Conservation (phyloP, 768 basidiomycete species). For the Lactarius vividus region DNA sequence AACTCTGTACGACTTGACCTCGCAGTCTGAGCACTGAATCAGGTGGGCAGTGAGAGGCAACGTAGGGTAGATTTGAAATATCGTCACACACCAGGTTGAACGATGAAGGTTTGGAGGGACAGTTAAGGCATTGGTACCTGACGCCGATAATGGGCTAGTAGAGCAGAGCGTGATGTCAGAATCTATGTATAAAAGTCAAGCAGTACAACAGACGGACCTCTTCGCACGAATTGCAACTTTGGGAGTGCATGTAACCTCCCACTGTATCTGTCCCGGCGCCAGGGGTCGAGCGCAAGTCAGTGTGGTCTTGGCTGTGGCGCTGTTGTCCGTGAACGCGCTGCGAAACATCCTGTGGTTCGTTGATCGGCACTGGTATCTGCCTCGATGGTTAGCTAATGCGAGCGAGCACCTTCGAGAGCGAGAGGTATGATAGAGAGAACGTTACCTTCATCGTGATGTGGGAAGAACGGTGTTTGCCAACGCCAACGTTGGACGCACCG, state of each 20-base stretch:
- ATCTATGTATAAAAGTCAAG: neutral
- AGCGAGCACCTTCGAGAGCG: too few species aligned
- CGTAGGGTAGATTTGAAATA: too few species aligned
- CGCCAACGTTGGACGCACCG: conserved; percentile 67
- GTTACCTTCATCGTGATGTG: conserved; percentile 92
- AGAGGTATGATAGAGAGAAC: neutral
- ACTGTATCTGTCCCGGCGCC: neutral
- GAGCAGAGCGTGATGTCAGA: neutral
- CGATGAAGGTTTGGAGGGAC: conserved; percentile 66
- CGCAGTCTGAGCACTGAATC: conserved; percentile 74
- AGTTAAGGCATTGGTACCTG: conserved; percentile 88
- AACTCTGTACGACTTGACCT: conserved; percentile 67
- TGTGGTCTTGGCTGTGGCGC: conserved; percentile 5
- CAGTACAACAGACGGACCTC: conserved; percentile 2
- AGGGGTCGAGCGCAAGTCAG: conserved; percentile 15
- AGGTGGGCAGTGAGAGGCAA: neutral
- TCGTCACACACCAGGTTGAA: conserved; percentile 66
- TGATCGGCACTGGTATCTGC: conserved; percentile 86
- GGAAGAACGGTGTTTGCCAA: conserved; percentile 76
- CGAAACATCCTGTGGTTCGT: conserved; percentile 63
- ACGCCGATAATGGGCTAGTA: conserved; percentile 67
- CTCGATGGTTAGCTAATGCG: neutral
- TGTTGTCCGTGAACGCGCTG: conserved; percentile 16
- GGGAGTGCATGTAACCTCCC: conserved; percentile 13
- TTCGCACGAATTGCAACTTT: conserved; percentile 22